Conservation (phyloP, 2,329 filamentous ascomycete species). For the Aureobasidium vineae region DNA sequence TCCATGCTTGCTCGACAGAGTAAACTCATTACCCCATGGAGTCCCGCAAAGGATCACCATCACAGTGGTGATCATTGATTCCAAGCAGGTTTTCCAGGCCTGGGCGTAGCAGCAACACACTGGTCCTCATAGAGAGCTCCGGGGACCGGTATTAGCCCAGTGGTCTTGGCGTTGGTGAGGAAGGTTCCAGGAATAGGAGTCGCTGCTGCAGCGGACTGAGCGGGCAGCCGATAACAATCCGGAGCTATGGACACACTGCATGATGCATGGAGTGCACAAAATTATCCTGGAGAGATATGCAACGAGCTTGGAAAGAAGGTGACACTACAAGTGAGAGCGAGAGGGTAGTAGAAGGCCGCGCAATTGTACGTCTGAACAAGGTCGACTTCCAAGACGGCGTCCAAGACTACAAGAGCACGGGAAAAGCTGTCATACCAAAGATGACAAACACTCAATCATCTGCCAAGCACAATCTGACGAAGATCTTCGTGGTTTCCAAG, state of each 20-base stretch:
- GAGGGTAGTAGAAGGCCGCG: not conserved
- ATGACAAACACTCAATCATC: not conserved
- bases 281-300: conserved; percentile 1
- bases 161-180: not conserved
- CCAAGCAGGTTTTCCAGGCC: not conserved
- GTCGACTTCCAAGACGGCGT: not conserved
- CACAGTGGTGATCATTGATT: not conserved
- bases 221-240: conserved; percentile 20
- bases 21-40: not conserved
- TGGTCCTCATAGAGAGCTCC: not conserved
- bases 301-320: not conserved
- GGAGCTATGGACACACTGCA: conserved; percentile 5
- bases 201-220: not conserved
- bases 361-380: conserved; percentile 15
- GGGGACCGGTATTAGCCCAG: too few relatives aligned
- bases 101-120: not conserved
- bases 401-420: conserved; percentile 1
- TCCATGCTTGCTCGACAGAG: not conserved
- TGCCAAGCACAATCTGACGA: not conserved
- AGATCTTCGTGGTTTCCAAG: not conserved
- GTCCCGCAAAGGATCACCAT: not conserved
- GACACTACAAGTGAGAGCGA: not conserved
- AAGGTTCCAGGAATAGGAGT: conserved; percentile 4
- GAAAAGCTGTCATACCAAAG: conserved; percentile 8
- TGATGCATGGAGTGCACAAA: conserved; percentile 20